Conservation (phyloP, 2,329 filamentous ascomycete genomes). For the Alternaria viburni region DNA sequence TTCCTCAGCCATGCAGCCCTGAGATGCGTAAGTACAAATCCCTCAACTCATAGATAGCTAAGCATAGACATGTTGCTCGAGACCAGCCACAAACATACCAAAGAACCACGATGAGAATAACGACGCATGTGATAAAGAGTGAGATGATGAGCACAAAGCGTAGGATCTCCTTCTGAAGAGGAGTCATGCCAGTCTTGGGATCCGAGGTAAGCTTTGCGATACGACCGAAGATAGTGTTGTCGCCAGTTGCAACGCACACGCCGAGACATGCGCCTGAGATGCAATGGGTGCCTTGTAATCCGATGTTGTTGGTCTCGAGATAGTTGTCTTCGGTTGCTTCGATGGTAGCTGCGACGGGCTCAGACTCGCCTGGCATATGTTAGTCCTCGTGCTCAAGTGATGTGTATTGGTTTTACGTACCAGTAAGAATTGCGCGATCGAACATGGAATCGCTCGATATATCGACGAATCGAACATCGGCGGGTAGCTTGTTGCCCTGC, state of each 20-base stretch:
- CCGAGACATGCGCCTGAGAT: constrained; percentile 71
- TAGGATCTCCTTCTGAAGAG: constrained; percentile 74
- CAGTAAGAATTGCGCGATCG: constrained; percentile 75
- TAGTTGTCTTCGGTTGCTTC: constrained; percentile 73
- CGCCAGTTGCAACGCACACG: constrained; percentile 74
- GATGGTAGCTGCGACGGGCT: constrained; percentile 67
- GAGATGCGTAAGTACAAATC: constrained; percentile 13
- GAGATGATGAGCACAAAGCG: constrained; percentile 76
- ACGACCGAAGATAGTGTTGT: constrained; percentile 75
- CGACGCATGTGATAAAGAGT: constrained; percentile 69
- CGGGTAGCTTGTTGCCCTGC: constrained; percentile 75
- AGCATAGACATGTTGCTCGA: background rate
- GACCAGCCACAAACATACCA: constrained; percentile 57
- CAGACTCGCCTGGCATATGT: constrained; percentile 63
- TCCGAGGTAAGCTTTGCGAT: constrained; percentile 75
- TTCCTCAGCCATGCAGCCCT: constrained; percentile 74
- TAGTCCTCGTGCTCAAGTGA: background rate
- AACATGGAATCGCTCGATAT: constrained; percentile 73
- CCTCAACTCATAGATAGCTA: background rate
- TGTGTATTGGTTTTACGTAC: constrained; percentile 41
- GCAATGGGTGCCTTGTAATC: constrained; percentile 80
- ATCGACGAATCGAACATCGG: constrained; percentile 73
- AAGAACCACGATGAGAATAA: constrained; percentile 68
- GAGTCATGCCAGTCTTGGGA: constrained; percentile 70
- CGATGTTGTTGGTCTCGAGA: constrained; percentile 77